phyloP scores from a whole-genome alignment of 2,329 filamentous ascomycete genomes.

The Monosporascus sp. region DNA sequence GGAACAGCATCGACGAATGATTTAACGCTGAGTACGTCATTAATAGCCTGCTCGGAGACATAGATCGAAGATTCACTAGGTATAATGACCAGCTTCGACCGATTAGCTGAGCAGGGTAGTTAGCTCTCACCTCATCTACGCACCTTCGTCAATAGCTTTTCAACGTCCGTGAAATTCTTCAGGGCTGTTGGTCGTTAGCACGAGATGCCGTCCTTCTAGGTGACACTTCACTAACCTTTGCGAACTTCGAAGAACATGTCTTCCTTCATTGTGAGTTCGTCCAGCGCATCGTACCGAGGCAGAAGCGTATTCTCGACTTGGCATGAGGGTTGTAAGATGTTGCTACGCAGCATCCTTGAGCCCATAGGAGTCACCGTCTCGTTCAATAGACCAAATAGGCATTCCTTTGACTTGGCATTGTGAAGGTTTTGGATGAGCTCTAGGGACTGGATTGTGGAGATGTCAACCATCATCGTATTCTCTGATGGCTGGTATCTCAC shows the following conservation, averaged over 20 bases:
- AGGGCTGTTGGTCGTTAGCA: constrained; percentile 47
- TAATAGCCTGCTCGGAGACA: constrained; percentile 74
- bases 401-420: constrained; percentile 71
- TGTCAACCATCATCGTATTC: constrained; percentile 92
- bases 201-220: not conserved
- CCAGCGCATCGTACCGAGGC: constrained; percentile 73
- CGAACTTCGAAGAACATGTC: constrained; percentile 78
- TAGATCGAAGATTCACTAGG: constrained; percentile 60
- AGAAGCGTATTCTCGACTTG: constrained; percentile 57
- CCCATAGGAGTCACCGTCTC: constrained; percentile 87
- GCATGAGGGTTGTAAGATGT: constrained; percentile 84
- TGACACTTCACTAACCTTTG: constrained; percentile 45
- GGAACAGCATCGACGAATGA: constrained; percentile 67
- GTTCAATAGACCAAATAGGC: constrained; percentile 80
- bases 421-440: constrained; percentile 88
- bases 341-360: constrained; percentile 72
- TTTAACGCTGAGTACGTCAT: constrained; percentile 82
- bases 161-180: constrained; percentile 71
- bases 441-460: constrained; percentile 78
- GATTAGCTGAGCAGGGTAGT: constrained; percentile 11
- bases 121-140: not conserved
- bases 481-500: constrained; percentile 85
- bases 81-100: constrained; percentile 65
- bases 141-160: constrained; percentile 73
- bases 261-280: constrained; percentile 76